A percentile compares a stretch with the other conserved stretches of the same genome.
phyloP scores from a whole-genome alignment of 2,329 filamentous ascomycete genomes.

The Myotisia sp. region DNA sequence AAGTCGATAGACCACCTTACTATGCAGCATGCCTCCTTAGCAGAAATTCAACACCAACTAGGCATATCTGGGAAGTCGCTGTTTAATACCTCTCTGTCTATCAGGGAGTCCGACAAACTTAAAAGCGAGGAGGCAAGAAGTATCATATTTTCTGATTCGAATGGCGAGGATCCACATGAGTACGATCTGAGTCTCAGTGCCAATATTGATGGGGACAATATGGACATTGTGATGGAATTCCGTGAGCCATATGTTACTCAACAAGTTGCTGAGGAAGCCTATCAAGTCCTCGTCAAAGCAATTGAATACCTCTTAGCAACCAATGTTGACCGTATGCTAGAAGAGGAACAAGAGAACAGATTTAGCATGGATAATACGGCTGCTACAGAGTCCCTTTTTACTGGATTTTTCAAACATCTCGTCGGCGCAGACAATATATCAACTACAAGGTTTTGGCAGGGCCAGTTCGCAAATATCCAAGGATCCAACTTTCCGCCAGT shows the following conservation, averaged over 20 bases:
- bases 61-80: slow-evolving; percentile 22
- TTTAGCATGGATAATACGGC: too few relatives aligned
- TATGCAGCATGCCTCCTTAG: slow-evolving; percentile 45
- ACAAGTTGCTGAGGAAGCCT: background rate
- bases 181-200: slow-evolving; percentile 2
- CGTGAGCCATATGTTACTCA: background rate
- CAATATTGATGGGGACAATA: slow-evolving; percentile 1
- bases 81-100: slow-evolving; percentile 24
- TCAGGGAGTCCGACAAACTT: background rate
- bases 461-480: slow-evolving; percentile 1
- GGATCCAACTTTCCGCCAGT: background rate
- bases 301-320: background rate
- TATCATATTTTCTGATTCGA: background rate
- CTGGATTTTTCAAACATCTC: background rate
- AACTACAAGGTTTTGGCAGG: background rate
- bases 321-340: background rate
- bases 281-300: background rate
- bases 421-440: background rate
- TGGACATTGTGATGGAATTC: background rate
- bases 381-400: background rate
- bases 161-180: slow-evolving; percentile 3
- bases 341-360: too few relatives aligned
- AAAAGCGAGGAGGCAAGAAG: background rate
- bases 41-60: slow-evolving; percentile 32
- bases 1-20: slow-evolving; percentile 45